Base-by-base conservation (phyloP, 257 asterid genomes). In the Solanum tacnaense region DNA sequence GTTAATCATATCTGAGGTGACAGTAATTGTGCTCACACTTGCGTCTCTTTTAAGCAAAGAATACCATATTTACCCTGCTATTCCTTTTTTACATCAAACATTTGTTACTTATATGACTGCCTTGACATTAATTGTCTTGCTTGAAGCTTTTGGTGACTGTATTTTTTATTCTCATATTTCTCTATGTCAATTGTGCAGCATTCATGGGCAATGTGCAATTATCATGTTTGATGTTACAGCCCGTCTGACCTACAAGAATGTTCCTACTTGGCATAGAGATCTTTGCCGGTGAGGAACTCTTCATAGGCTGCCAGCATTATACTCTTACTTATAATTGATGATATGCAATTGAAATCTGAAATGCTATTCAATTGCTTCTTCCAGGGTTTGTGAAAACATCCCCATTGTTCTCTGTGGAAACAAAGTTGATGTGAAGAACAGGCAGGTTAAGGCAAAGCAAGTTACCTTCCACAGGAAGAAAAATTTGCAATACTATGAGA, bases 191-290 rank as follows among this genome's bases (percentile, higher is more conserved):
- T 81, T 6, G 3, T 29, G 87, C 94, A 93, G 97, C 89, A 95
- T 94, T 90, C 98, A 95, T 79, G 98, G 98, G 46, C 96, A 95
- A 87, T 95, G 97, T 91, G 98, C 97, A 83, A 93, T 94, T 87
- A 94, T 95, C 78, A 95, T 95, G 98, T 95, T 95, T 62, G 98
- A 95, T 86, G 98, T 94, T 16, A 94, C 98, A 7, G 98, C 98
- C 31, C 92, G 97, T 9, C 88, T 94, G 93, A 95, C 97, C 46
- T 95, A 94, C 94, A 95, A 95, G 93, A 95, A 95, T 87, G 95
- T 95, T 13, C 98, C 96, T 1, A 95, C 98, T 10, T 95, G 98
- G 98, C 98, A 95, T 83, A 93, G 96, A 31, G 98, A 95, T 91
- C 96, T 93, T 84, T 94, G 97, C 94, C 39, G 98, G 98, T 95